Conservation (phyloP, 73 alveolate species). For the Tetrahymena borealis region DNA sequence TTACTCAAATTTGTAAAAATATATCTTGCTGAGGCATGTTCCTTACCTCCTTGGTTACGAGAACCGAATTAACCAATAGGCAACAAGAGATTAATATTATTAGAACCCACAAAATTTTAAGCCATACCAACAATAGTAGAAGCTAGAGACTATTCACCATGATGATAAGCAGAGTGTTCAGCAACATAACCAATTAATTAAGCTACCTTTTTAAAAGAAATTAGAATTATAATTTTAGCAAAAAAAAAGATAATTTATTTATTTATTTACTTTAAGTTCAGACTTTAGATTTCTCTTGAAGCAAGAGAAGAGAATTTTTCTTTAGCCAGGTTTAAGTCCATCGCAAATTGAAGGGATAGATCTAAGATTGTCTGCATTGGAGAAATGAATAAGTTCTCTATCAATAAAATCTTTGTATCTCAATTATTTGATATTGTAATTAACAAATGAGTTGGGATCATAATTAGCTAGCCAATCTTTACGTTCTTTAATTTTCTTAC, state of each 20-base stretch:
- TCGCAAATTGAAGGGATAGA: constrained; percentile 96
- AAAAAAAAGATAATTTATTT: neutral
- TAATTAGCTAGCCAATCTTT: constrained; percentile 25
- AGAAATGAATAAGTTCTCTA: constrained; percentile 84
- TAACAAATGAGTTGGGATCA: constrained; percentile 57
- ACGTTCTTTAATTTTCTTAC: neutral
- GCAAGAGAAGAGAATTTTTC: constrained; percentile 97
- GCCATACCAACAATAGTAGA: constrained; percentile 97
- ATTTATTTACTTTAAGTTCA: constrained; percentile 72
- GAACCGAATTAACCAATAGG: constrained; percentile 99
- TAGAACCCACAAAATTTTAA: constrained; percentile 96
- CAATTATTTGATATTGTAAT: constrained; percentile 59
- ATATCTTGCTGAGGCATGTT: constrained; percentile 99
- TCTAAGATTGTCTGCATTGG: constrained; percentile 91
- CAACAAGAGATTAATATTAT: constrained; percentile 86
- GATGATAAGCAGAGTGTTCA: constrained; percentile 99
- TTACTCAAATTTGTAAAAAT: constrained; percentile 88
- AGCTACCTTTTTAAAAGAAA: constrained; percentile 65
- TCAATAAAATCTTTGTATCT: constrained; percentile 89
- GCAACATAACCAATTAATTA: constrained; percentile 98
- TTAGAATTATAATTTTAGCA: too few relatives aligned
- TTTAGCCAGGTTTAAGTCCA: constrained; percentile 99
- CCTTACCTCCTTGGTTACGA: constrained; percentile 97
- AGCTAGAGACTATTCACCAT: constrained; percentile 94
- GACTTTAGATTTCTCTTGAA: constrained; percentile 92